Evolutionary conservation across 257 asterid species (phyloP).

Genomic region (Solanum chiquidenum): DNA sequence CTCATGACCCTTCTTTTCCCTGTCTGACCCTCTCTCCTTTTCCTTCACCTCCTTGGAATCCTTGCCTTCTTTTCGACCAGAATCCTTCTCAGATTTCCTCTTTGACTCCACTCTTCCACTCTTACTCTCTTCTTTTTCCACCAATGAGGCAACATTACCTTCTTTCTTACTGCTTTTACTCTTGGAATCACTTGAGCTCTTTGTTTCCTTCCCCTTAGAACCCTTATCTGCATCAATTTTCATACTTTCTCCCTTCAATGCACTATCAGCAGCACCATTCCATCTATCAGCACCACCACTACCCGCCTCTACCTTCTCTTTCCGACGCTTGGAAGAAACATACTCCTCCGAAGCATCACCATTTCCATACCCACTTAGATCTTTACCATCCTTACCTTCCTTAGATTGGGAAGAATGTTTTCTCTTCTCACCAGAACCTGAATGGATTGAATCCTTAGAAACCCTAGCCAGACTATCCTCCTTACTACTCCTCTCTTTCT

Average conservation of each 20-base stretch:
- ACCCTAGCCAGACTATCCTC: conserved; percentile 43
- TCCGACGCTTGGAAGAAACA: conserved; percentile 66
- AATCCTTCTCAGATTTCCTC: conserved; percentile 80
- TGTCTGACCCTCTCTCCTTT: conserved; percentile 63
- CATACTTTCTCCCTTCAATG: conserved; percentile 32
- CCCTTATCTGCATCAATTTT: conserved; percentile 37
- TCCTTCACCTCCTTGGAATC: conserved; percentile 38
- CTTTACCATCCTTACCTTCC: conserved; percentile 54
- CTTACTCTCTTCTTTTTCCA: conserved; percentile 58
- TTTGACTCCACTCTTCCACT: conserved; percentile 56
- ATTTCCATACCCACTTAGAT: conserved; percentile 49
- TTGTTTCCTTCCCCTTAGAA: conserved; percentile 46
- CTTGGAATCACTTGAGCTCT: conserved; percentile 46
- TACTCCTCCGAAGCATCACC: conserved; percentile 65
- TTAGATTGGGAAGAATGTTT: conserved; percentile 46
- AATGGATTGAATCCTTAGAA: conserved; percentile 35
- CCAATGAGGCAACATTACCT: conserved; percentile 31
- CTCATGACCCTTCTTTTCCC: conserved; percentile 62
- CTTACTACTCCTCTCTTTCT: conserved; percentile 38
- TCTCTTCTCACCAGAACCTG: conserved; percentile 82
- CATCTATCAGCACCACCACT: conserved; percentile 60
- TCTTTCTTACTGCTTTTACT: conserved; percentile 60
- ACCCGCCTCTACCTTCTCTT: conserved; percentile 42
- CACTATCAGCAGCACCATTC: conserved; percentile 69
- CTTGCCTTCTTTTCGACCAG: conserved; percentile 59